Evolutionary conservation across 176 grass and related monocot species (phyloP).

Genomic region (Carex littledalei): DNA sequence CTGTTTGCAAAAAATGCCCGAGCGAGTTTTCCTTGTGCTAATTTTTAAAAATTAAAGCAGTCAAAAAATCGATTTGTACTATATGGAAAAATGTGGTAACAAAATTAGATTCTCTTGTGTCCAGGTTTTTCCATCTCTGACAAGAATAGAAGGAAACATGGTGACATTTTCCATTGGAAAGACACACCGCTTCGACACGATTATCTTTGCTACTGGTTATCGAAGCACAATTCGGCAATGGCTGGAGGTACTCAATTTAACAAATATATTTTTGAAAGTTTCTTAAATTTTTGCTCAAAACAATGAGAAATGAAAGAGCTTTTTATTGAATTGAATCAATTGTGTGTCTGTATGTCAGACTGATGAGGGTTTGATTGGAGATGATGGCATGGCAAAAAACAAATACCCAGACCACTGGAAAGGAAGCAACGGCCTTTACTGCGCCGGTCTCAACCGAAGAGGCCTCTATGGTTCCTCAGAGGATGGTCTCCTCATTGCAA

Average conservation of each 20-base stretch:
- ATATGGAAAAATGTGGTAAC: neutral
- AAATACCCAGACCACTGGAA: conserved; percentile 35
- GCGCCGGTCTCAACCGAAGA: conserved; percentile 15
- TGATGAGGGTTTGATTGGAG: conserved; percentile 14
- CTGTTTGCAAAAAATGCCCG: neutral
- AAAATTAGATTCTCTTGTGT: neutral
- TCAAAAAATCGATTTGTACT: neutral
- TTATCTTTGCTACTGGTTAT: conserved; percentile 76
- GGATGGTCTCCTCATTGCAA: conserved; percentile 26
- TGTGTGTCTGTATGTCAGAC: conserved; percentile 13
- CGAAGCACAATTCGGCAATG: conserved; percentile 43
- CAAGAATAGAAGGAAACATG: conserved; percentile 29
- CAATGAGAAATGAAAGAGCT: neutral
- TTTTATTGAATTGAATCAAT: neutral
- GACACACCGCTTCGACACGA: conserved; percentile 47
- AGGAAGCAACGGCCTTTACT: conserved; percentile 32
- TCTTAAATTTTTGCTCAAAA: neutral
- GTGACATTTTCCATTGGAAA: conserved; percentile 49
- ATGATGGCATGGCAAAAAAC: conserved; percentile 28
- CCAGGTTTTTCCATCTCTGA: conserved; percentile 35
- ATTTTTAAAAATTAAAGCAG: neutral
- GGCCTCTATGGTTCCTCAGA: conserved; percentile 12
- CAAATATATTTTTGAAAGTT: neutral
- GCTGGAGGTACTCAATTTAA: conserved; percentile 44
- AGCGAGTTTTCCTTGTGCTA: neutral